Evolutionary conservation across 495 filamentous ascomycete species (phyloP), one percentile per base, ranked within the genome.

Genomic region (Neurospora africana): DNA sequence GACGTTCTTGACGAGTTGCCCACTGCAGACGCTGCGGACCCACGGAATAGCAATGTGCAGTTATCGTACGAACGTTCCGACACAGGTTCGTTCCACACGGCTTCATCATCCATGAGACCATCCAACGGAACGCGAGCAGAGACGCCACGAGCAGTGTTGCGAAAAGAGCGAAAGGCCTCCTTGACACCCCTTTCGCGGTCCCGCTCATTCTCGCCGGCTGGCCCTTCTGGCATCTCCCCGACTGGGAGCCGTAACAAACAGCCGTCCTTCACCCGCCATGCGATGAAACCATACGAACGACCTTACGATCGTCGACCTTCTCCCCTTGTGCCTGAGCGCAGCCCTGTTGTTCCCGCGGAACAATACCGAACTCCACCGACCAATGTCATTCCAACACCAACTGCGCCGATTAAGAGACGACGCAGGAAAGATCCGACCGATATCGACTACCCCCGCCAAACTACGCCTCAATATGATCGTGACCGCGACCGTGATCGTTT

Each of bases 1-100:
- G 82, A 86, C 47, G 79, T 76, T 39, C 83, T 89, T 15, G 90
- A 92, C 71, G 84, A 83, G 33, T 72, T 79, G 33, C 77, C 80
- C 36, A 72, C 72, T 39, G 76, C 78, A 9, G 79, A 80, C 4
- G 74, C 79, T 21, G 40, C 83, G 10, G 83, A 79, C 38, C 80
- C 84, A 39, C 83, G 81, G 35, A 78, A 82, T 36, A 74, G 76
- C 6, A 76, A 78, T 36, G 81, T 81, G 40, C 74, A 76, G 21
- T 75, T 79, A 7, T 76, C 74, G 61, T 82, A 78, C 67, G 75
- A 79, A 10, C 76, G 77, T 39, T 79, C 75, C 2, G 83, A 81
- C 2, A 78, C 75, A 67, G 27, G 13, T 61, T 61, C 47, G 23
- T 61, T 61, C 6, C 13, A 61, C 13, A 33, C 53, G 27, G 53